Evolutionary conservation across 352 stramenopile species (phyloP).

Genomic region (Phytophthora ohioensis): DNA sequence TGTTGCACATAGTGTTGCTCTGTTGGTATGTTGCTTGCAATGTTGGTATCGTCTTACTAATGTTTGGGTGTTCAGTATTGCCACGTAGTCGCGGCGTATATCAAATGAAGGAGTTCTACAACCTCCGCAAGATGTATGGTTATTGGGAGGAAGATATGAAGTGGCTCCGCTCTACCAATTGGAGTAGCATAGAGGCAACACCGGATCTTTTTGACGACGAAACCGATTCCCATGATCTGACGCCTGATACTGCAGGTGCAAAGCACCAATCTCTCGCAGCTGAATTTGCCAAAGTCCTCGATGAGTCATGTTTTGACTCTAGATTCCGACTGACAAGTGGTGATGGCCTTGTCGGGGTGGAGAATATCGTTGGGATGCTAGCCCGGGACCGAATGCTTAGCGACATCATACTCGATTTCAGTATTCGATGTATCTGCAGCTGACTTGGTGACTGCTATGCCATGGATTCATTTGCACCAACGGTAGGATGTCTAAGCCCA

Average conservation of each 20-base stretch:
- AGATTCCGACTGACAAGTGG: no score
- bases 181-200: slow-evolving; percentile 1
- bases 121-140: neutral
- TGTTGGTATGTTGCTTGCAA: neutral
- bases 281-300: neutral
- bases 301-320: neutral
- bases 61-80: neutral
- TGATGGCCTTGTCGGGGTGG: no score
- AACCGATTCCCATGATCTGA: slow-evolving; percentile 6
- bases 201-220: slow-evolving; percentile 9
- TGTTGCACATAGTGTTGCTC: neutral
- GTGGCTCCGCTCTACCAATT: slow-evolving; percentile 4
- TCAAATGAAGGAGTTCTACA: slow-evolving; percentile 14
- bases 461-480: no score
- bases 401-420: no score
- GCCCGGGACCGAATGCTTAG: no score
- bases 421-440: no score
- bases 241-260: neutral
- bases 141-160: neutral
- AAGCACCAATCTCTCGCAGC: neutral
- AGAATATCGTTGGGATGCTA: no score
- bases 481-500: no score
- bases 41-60: slow-evolving; percentile 3
- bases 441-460: no score
- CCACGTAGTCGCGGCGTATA: neutral